phyloP scores from a whole-genome alignment of 2,329 filamentous ascomycete species.

The Xylaria sp. region DNA sequence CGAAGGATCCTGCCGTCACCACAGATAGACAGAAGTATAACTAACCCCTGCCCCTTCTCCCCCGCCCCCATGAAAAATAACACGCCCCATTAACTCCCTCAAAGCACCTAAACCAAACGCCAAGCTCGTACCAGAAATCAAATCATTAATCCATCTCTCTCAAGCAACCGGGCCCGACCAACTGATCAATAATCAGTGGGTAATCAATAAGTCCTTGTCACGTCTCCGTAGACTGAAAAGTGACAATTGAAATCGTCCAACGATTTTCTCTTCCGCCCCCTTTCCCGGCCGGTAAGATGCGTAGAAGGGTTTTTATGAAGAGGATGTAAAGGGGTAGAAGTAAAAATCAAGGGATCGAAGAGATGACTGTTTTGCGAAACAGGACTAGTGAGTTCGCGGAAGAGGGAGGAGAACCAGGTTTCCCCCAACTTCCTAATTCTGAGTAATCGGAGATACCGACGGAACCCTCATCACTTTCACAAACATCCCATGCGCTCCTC shows the following conservation, averaged over 20 bases:
- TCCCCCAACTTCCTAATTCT: too few relatives aligned
- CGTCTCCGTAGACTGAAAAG: constrained; percentile 28
- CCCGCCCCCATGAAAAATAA: neutral
- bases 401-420: too few relatives aligned
- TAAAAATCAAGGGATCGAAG: too few relatives aligned
- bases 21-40: neutral
- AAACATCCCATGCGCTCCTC: constrained; percentile 61
- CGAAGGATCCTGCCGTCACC: neutral
- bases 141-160: neutral
- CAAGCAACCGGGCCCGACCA: neutral
- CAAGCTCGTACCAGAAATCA: neutral
- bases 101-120: neutral
- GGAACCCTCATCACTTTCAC: too few relatives aligned
- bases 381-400: too few relatives aligned
- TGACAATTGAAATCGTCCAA: constrained; percentile 27
- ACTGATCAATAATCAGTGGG: too few relatives aligned
- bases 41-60: neutral
- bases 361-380: too few relatives aligned
- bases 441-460: too few relatives aligned
- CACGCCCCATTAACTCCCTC: neutral
- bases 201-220: constrained; percentile 37
- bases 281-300: neutral
- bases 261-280: constrained; percentile 29
- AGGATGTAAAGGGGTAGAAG: too few relatives aligned
- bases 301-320: neutral